Conservation (phyloP, 192 early-diverging fungal species). For the Backusella tuberculispora region DNA sequence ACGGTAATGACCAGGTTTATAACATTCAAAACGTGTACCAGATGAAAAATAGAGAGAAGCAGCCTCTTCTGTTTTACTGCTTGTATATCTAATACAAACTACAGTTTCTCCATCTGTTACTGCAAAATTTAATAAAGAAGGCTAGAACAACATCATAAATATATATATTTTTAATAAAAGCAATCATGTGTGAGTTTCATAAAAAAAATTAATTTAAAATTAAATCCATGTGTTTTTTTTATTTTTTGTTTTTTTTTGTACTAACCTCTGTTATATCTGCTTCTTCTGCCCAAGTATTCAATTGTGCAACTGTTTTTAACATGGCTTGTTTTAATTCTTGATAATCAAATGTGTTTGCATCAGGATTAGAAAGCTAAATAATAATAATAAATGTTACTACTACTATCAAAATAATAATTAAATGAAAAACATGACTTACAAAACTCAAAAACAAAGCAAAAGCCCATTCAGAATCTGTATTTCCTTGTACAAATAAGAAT, state of each 20-base stretch:
- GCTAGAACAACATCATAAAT: conserved; percentile 39
- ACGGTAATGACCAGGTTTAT: conserved; percentile 68
- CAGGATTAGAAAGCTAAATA: conserved; percentile 43
- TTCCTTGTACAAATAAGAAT: conserved; percentile 73
- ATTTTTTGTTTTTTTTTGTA: not conserved
- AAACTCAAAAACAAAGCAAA: conserved; percentile 80
- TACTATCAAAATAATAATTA: no score
- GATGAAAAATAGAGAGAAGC: conserved; percentile 82
- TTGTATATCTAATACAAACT: conserved; percentile 79
- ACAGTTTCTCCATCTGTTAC: conserved; percentile 80
- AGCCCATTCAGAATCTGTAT: conserved; percentile 81
- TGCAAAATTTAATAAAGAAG: conserved; percentile 79
- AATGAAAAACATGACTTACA: conserved; percentile 42
- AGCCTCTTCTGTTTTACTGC: conserved; percentile 65
- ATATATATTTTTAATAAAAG: not conserved
- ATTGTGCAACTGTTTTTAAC: conserved; percentile 72
- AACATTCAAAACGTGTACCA: conserved; percentile 71
- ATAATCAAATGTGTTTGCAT: conserved; percentile 56
- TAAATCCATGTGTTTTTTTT: not conserved
- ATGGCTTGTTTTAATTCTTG: conserved; percentile 69
- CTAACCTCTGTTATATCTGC: conserved; percentile 57
- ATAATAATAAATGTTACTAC: not conserved
- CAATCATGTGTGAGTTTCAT: not conserved
- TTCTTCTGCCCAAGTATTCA: conserved; percentile 72
- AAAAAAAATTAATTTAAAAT: no score